Evolutionary conservation across 2,329 filamentous ascomycete genomes (phyloP).

Genomic region (Fusarium papillatum): DNA sequence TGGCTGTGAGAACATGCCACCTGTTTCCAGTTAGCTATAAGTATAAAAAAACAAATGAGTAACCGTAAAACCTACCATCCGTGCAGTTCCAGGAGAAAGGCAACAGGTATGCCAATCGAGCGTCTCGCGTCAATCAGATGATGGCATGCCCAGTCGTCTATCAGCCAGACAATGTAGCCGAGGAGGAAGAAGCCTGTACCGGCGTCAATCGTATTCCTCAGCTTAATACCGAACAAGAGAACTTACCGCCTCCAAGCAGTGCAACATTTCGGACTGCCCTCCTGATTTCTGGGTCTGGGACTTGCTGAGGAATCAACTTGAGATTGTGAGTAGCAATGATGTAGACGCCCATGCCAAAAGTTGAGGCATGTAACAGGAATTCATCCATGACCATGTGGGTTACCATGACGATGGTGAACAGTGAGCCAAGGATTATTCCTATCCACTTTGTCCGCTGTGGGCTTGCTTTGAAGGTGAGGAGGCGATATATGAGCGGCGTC

Average conservation of each 20-base stretch:
- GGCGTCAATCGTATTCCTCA: background rate
- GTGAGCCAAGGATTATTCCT: constrained; percentile 31
- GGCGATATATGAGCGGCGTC: constrained; percentile 55
- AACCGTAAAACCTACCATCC: constrained; percentile 44
- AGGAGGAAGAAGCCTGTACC: constrained; percentile 49
- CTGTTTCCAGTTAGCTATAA: constrained; percentile 35
- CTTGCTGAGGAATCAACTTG: constrained; percentile 49
- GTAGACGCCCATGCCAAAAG: constrained; percentile 51
- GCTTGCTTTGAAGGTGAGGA: constrained; percentile 51
- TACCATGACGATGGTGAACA: constrained; percentile 53
- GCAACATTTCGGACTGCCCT: constrained; percentile 37
- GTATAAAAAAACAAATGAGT: too few species aligned
- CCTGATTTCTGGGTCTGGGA: constrained; percentile 42
- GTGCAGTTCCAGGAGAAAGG: constrained; percentile 56
- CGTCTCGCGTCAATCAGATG: constrained; percentile 44
- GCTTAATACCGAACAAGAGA: rapidly evolving
- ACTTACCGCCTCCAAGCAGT: constrained; percentile 36
- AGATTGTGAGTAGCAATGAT: constrained; percentile 49
- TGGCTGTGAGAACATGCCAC: constrained; percentile 58
- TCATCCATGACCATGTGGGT: constrained; percentile 59
- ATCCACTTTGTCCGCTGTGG: constrained; percentile 41
- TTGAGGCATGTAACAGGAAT: constrained; percentile 54
- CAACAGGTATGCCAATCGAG: constrained; percentile 50
- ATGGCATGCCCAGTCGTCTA: constrained; percentile 53
- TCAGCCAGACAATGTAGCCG: constrained; percentile 55